Conservation (phyloP, 768 basidiomycete species). For the Mycena belliarum region DNA sequence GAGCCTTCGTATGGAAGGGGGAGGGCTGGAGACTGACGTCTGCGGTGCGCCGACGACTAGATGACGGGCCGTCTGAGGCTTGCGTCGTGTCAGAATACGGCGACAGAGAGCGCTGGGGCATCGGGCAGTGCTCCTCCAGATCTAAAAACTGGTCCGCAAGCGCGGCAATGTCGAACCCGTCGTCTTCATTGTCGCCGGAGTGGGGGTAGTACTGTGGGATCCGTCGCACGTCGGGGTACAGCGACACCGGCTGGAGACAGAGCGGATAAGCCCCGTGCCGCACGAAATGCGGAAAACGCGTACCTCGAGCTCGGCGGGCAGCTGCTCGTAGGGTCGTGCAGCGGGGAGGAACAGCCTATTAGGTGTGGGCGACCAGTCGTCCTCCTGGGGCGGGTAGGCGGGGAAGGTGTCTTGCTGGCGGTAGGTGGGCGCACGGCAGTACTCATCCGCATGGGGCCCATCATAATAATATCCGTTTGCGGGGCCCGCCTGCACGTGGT, state of each 20-base stretch:
- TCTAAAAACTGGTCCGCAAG: constrained; percentile 5
- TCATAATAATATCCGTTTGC: constrained; percentile 3
- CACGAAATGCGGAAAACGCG: not conserved
- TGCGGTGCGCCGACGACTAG: not conserved
- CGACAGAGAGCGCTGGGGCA: not conserved
- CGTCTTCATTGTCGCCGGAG: not conserved
- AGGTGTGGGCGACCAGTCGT: not conserved
- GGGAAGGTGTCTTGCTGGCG: not conserved
- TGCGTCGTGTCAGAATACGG: not conserved
- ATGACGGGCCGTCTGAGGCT: not conserved
- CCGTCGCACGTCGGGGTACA: not conserved
- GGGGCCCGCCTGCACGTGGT: no score
- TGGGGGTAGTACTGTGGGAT: not conserved
- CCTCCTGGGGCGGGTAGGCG: not conserved
- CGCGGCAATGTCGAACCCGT: not conserved
- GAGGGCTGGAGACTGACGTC: constrained; percentile 1
- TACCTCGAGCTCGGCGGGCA: constrained; percentile 6
- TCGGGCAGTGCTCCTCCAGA: not conserved
- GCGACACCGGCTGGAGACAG: not conserved
- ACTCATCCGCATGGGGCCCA: not conserved
- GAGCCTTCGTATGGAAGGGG: not conserved
- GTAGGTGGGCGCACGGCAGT: not conserved
- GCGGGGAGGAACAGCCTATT: not conserved
- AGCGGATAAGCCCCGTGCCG: not conserved
- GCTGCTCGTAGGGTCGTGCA: not conserved